Base-by-base conservation (phyloP, 106 monocot genomes). In the Apostasia ramifera region DNA sequence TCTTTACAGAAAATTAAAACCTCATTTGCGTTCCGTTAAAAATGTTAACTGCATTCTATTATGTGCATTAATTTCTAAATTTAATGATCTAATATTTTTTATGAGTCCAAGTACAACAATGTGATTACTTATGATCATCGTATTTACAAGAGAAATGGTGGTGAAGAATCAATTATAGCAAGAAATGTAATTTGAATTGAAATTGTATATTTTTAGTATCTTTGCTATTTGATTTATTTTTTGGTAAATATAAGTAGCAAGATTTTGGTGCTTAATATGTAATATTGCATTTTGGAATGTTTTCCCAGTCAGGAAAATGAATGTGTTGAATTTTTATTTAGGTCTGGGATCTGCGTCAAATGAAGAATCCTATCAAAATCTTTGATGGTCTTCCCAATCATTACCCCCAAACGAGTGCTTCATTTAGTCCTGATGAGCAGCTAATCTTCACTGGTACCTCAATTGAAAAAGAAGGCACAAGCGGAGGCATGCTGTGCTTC, bases 371-470 rank as follows among this genome's bases (percentile, higher is more conserved):
- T 49, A 39, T 93, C 41, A 98, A 98, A 78, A 73, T 85, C 1
- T 98, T 98, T 74, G 83, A 80, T 44, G 84, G 81, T 75, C 71
- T 98, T 49, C 93, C 93, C 59, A 98, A 98, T 64, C 47, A 90
- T 74, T 98, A 98, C 83, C 85, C 85, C 45, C 90, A 98, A 70
- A 98, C 98, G 73, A 98, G 93, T 80, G 85, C 82, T 60, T 77
- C 85, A 69, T 98, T 98, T 66, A 98, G 98, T 74, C 90, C 98
- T 42, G 98, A 98, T 65, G 98, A 93, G 61, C 90, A 90, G 68
- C 73, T 98, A 14, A 85, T 98, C 42, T 71, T 93, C 6, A 98
- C 98, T 57, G 98, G 98, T 62, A 98, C 93, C 39, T 98, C 98
- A 50, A 75, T 93, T 67, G 98, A 98, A 42, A 98, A 79, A 77